Percentiles rank a stretch among this genome's conserved stretches.
These are phyloP conservation scores for Sinapis alba DNA, from an alignment of 441 rosid genomes.

Conservation along the genomic window DNA sequence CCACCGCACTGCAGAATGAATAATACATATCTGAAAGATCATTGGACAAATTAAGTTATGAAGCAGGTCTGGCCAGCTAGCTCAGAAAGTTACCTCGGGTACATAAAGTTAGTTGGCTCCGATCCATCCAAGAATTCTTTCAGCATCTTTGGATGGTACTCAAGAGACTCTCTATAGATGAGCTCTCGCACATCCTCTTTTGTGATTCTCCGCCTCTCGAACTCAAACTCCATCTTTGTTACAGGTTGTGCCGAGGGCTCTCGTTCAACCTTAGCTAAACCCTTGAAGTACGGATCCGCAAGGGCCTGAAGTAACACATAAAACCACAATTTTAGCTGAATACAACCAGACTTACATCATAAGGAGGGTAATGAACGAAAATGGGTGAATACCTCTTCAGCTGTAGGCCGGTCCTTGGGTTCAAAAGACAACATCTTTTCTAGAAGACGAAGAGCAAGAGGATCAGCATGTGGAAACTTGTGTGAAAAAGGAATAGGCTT, in stretches of 20 bases:
- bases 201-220: conserved; percentile 92
- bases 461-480: conserved; percentile 90
- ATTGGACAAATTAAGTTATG: not conserved
- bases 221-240: conserved; percentile 93
- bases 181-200: conserved; percentile 96
- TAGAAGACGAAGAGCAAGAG: conserved; percentile 85
- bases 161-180: conserved; percentile 88
- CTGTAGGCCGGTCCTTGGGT: conserved; percentile 87
- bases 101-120: conserved; percentile 92
- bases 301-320: conserved; percentile 65
- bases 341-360: conserved; percentile 2
- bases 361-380: conserved; percentile 19
- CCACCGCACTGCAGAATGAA: conserved; percentile 78
- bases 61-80: conserved; percentile 6
- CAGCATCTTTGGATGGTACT: conserved; percentile 95
- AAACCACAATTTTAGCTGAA: not conserved
- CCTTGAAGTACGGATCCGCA: conserved; percentile 93
- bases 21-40: not conserved
- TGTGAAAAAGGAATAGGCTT: conserved; percentile 80
- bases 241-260: conserved; percentile 98
- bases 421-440: conserved; percentile 96
- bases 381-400: conserved; percentile 75
- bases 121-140: conserved; percentile 85
- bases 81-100: conserved; percentile 66
- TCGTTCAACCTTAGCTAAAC: conserved; percentile 94